A percentile compares a stretch with the other conserved stretches of the same genome.
Conservation (phyloP, 208 protist genomes). For the Crithidia acanthocephali region DNA sequence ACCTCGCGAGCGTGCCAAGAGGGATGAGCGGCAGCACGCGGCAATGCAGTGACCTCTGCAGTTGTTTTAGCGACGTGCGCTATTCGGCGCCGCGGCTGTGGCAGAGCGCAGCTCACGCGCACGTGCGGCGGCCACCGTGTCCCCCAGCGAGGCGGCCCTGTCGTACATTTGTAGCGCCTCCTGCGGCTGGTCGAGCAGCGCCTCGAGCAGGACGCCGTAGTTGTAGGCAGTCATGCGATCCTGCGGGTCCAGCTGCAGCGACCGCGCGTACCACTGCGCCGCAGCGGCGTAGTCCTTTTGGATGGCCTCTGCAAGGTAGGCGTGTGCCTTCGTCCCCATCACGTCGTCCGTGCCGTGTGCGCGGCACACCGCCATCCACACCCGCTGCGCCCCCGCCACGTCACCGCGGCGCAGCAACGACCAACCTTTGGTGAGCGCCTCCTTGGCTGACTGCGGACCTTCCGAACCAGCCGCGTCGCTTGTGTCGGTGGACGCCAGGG, state of each 20-base stretch:
- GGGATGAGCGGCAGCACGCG: too few species aligned
- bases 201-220: conserved; percentile 82
- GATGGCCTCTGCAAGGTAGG: conserved; percentile 74
- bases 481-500: background rate
- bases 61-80: conserved; percentile 7
- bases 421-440: conserved; percentile 66
- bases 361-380: conserved; percentile 53
- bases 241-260: conserved; percentile 62
- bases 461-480: conserved; percentile 12
- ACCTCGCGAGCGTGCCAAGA: too few species aligned
- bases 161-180: conserved; percentile 64
- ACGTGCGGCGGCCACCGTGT: conserved; percentile 51
- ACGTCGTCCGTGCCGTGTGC: conserved; percentile 40
- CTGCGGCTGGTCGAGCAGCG: conserved; percentile 48
- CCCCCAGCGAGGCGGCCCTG: conserved; percentile 54
- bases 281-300: conserved; percentile 71
- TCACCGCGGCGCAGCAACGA: conserved; percentile 58
- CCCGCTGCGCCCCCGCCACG: conserved; percentile 43
- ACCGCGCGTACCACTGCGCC: conserved; percentile 59
- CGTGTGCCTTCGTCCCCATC: conserved; percentile 60
- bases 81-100: background rate
- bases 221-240: conserved; percentile 85
- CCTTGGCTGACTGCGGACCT: conserved; percentile 24
- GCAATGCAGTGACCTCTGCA: too few species aligned
- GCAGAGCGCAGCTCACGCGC: conserved; percentile 53